Percentiles rank a stretch among this genome's conserved stretches.
Evolutionary conservation across 2,329 filamentous ascomycete genomes (phyloP).

Genomic region (Xylaria sp.): DNA sequence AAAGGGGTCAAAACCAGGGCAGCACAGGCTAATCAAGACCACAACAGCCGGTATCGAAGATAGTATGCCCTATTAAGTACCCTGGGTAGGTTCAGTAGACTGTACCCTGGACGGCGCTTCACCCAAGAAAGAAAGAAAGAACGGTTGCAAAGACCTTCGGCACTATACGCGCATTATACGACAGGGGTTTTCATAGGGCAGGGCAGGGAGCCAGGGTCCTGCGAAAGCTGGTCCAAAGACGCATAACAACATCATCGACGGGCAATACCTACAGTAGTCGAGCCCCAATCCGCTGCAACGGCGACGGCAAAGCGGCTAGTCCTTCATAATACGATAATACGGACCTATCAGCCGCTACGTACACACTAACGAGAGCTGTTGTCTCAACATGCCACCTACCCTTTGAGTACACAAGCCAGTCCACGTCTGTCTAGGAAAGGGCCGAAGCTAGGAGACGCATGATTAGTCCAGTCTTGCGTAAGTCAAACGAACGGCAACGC

Average conservation of each 20-base stretch:
- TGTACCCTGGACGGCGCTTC: background rate
- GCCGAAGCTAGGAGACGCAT: constrained; percentile 32
- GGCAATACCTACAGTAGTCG: constrained; percentile 2
- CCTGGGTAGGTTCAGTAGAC: background rate
- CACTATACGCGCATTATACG: background rate
- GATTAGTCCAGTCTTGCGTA: constrained; percentile 9
- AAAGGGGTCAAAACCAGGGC: constrained; percentile 6
- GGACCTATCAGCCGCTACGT: constrained; percentile 30
- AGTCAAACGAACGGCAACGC: background rate
- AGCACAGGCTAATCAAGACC: background rate
- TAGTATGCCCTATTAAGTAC: background rate
- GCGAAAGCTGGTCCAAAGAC: constrained; percentile 18
- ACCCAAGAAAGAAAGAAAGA: background rate
- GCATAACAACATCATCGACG: constrained; percentile 35
- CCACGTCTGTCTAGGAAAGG: constrained; percentile 18
- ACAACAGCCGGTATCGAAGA: constrained; percentile 8
- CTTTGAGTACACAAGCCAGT: constrained; percentile 15
- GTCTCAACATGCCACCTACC: constrained; percentile 24
- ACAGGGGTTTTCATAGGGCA: constrained; percentile 33
- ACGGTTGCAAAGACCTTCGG: background rate
- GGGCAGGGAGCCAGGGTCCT: constrained; percentile 29
- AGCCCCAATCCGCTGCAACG: constrained; percentile 23
- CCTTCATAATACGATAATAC: constrained; percentile 7
- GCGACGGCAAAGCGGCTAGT: constrained; percentile 29
- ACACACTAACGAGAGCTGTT: background rate